Evolutionary conservation across 169 alveolate species (phyloP).

Genomic region (Eimeria maxima): DNA sequence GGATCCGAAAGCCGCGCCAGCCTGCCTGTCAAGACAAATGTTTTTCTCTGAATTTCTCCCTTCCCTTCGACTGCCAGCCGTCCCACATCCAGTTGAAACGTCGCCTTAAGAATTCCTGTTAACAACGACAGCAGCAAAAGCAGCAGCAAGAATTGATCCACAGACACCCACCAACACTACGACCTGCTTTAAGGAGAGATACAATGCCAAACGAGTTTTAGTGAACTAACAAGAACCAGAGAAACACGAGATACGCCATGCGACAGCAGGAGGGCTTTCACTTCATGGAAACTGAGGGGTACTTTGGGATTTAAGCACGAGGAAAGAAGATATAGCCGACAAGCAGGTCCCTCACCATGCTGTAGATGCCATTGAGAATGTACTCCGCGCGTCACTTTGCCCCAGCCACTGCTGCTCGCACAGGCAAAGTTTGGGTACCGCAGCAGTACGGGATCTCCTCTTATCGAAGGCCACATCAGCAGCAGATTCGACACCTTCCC

Average conservation of each 20-base stretch:
- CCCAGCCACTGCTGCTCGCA: slow-evolving; percentile 52
- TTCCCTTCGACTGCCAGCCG: background rate
- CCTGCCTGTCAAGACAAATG: background rate
- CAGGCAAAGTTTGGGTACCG: slow-evolving; percentile 28
- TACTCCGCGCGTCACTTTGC: slow-evolving; percentile 2
- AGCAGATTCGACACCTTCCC: background rate
- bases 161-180: too few species aligned
- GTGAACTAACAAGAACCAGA: too few species aligned
- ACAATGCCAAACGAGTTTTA: too few species aligned
- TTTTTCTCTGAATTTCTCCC: background rate
- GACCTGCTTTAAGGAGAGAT: too few species aligned
- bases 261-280: too few species aligned
- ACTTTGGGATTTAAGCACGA: background rate
- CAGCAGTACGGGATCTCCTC: background rate
- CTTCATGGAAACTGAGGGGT: background rate
- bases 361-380: background rate
- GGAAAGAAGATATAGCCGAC: background rate
- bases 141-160: too few species aligned
- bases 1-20: background rate
- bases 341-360: background rate
- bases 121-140: background rate
- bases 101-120: background rate
- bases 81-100: background rate
- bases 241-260: too few species aligned
- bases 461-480: slow-evolving; percentile 17